phyloP scores from a whole-genome alignment of 805 yeast species.

The Myxozyma vanderwaltii region DNA sequence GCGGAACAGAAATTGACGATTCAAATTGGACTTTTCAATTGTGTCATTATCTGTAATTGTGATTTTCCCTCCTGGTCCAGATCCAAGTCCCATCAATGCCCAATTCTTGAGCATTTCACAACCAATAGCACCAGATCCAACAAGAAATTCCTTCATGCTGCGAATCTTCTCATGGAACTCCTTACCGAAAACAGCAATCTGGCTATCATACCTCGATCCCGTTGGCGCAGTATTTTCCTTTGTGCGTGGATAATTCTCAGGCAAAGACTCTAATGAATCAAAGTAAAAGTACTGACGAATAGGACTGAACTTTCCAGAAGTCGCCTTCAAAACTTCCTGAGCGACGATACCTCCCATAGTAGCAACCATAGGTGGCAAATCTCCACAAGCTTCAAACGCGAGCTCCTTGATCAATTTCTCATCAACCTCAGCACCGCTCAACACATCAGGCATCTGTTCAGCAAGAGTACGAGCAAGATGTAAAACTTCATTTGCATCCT shows the following conservation, averaged over 20 bases:
- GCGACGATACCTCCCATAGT: slow-evolving; percentile 93
- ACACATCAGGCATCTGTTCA: slow-evolving; percentile 57
- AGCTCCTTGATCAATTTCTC: slow-evolving; percentile 68
- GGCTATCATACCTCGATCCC: slow-evolving; percentile 87
- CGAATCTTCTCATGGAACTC: slow-evolving; percentile 72
- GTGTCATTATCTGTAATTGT: slow-evolving; percentile 90
- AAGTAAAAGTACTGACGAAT: slow-evolving; percentile 88
- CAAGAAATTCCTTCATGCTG: slow-evolving; percentile 82
- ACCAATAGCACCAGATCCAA: slow-evolving; percentile 99
- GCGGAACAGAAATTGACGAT: slow-evolving; percentile 94
- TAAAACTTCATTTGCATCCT: slow-evolving; percentile 70
- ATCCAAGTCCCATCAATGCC: slow-evolving; percentile 95
- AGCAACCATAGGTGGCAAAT: slow-evolving; percentile 85
- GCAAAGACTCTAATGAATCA: slow-evolving; percentile 90
- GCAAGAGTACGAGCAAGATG: slow-evolving; percentile 62
- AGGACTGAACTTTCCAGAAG: slow-evolving; percentile 94
- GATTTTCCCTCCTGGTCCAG: slow-evolving; percentile 86
- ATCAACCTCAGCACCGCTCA: slow-evolving; percentile 59
- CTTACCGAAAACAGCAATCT: slow-evolving; percentile 89
- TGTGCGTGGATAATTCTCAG: slow-evolving; percentile 55
- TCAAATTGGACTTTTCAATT: slow-evolving; percentile 92
- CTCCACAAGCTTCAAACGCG: slow-evolving; percentile 86
- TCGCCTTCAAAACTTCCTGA: slow-evolving; percentile 93
- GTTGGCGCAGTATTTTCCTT: slow-evolving; percentile 73
- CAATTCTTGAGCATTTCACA: slow-evolving; percentile 98